Conservation (phyloP, 805 yeast species). For the Komagataella pastoris region DNA sequence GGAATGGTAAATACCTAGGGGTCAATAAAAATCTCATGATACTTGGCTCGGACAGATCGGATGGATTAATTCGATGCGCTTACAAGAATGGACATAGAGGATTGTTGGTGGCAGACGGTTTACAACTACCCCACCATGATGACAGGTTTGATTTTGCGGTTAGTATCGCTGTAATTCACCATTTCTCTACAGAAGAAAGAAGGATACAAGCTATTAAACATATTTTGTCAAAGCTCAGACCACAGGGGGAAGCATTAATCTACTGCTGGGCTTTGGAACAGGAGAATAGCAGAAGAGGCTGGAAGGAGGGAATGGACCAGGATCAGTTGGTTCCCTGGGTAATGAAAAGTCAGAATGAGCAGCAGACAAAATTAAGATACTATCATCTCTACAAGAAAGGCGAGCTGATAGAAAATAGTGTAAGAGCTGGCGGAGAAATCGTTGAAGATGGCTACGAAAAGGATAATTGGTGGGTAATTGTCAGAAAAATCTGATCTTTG, state of each 20-base stretch:
- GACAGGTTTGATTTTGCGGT: slow-evolving; percentile 64
- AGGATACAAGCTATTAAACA: slow-evolving; percentile 64
- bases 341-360: slow-evolving; percentile 16
- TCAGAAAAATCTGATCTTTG: slow-evolving; percentile 14
- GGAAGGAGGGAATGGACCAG: slow-evolving; percentile 82
- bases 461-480: slow-evolving; percentile 87
- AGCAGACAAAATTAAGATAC: slow-evolving; percentile 61
- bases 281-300: slow-evolving; percentile 76
- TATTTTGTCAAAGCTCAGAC: slow-evolving; percentile 39
- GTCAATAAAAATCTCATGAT: slow-evolving; percentile 57
- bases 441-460: slow-evolving; percentile 74
- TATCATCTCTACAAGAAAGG: slow-evolving; percentile 82
- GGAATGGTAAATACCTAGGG: slow-evolving; percentile 84
- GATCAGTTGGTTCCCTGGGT: slow-evolving; percentile 98
- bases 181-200: slow-evolving; percentile 76
- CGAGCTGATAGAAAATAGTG: slow-evolving; percentile 64
- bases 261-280: slow-evolving; percentile 98
- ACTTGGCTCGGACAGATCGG: slow-evolving; percentile 65
- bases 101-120: slow-evolving; percentile 71
- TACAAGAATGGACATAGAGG: slow-evolving; percentile 31
- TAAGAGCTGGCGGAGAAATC: slow-evolving; percentile 55
- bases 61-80: slow-evolving; percentile 58
- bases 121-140: slow-evolving; percentile 42
- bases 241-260: slow-evolving; percentile 59
- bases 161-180: slow-evolving; percentile 92